Evolutionary conservation across 768 basidiomycete genomes (phyloP), one percentile per base, ranked within the genome.

Genomic region (Suillus luteus): DNA sequence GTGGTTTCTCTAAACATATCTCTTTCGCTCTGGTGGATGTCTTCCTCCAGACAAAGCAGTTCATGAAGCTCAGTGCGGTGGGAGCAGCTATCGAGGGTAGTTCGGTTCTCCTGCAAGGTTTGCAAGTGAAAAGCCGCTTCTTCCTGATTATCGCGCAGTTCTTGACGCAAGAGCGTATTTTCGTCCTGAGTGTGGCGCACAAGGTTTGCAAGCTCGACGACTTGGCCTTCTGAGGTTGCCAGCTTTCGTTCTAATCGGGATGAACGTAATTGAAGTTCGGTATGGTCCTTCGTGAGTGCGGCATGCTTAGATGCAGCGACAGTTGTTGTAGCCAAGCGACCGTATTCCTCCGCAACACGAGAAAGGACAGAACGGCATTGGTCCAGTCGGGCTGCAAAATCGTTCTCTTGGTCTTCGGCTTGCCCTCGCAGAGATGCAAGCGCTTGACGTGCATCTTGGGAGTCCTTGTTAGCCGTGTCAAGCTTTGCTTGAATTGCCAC

Each of bases 191-290:
- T 75, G 33, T 85, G 82, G 31, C 88, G 86, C 67, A 89, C 79
- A 48, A 92, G 81, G 64, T 84, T 76, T 1, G 85, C 85, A 9
- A 92, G 76, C 65, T 91, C 89, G 14, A 78, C 72, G 24, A 89
- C 87, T 70, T 92, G 89, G 19, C 76, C 85, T 62, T 91, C 86
- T 5, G 88, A 79, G 68, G 88, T 89, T 46, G 84, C 85, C 15
- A 91, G 77, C 72, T 88, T 90, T 64, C 90, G 85, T 67, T 89
- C 85, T 14, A 91, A 75, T 35, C 89, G 85, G 33, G 80, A 72
- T 31, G 78, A 74, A 9, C 78, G 81, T 11, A 83, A 66, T 61
- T 81, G 81, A 37, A 81, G 64, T 5, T 72, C 66, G 2, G 74
- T 61, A 63, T 82, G 73, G 35, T 81, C 77, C 38, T 77, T 73